Percentiles rank a stretch among this genome's conserved stretches.
These are phyloP conservation scores for Pythium monospermum DNA, from an alignment of 352 stramenopile species.

Conservation along the genomic window DNA sequence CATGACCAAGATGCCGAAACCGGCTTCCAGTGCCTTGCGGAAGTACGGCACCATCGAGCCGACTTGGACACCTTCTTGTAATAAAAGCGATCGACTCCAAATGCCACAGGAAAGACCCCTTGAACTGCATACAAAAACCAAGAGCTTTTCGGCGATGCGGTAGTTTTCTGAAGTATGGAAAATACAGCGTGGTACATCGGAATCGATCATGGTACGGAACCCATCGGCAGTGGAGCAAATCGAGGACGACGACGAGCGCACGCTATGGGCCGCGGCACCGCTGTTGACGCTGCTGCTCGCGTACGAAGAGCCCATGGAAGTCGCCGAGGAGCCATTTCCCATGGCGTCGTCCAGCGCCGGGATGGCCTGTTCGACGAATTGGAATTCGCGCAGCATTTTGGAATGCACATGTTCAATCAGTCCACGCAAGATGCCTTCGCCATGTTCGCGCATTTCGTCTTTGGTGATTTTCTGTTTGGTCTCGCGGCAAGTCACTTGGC, in stretches of 20 bases:
- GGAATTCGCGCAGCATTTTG: conserved; percentile 74
- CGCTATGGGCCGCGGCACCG: conserved; percentile 18
- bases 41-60: conserved; percentile 89
- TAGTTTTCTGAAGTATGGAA: conserved; percentile 82
- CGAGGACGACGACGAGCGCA: conserved; percentile 70
- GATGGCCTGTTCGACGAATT: conserved; percentile 78
- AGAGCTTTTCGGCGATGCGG: conserved; percentile 61
- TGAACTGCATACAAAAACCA: conserved; percentile 83
- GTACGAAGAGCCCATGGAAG: conserved; percentile 32
- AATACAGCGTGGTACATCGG: conserved; percentile 69
- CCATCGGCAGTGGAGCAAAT: conserved; percentile 79
- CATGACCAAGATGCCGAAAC: conserved; percentile 85
- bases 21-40: conserved; percentile 55
- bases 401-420: conserved; percentile 76
- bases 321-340: conserved; percentile 21
- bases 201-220: conserved; percentile 81
- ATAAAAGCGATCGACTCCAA: conserved; percentile 78
- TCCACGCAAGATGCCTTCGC: conserved; percentile 58
- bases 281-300: conserved; percentile 10
- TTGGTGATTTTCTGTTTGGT: conserved; percentile 59
- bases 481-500: conserved; percentile 44
- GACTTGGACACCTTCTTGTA: conserved; percentile 85
- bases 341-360: conserved; percentile 54
- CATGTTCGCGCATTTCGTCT: conserved; percentile 58
- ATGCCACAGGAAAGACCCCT: conserved; percentile 79